Conservation (phyloP, 306 rosid genomes). For the Vigna hirtella region DNA sequence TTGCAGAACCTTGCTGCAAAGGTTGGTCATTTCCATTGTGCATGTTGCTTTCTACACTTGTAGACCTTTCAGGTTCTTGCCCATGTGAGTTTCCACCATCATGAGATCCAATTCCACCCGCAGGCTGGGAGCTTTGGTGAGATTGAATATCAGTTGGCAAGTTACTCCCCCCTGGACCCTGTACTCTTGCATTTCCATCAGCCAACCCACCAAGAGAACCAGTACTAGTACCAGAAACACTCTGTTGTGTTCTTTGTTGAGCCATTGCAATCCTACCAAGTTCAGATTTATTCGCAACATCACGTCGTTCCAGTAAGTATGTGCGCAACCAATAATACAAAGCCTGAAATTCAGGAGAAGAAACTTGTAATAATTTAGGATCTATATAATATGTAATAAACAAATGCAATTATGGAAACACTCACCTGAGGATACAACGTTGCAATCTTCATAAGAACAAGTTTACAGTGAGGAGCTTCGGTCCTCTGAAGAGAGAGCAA, state of each 20-base stretch:
- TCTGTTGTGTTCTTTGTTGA: slow-evolving; percentile 93
- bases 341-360: slow-evolving; percentile 67
- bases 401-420: slow-evolving; percentile 19
- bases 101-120: slow-evolving; percentile 85
- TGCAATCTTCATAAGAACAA: slow-evolving; percentile 90
- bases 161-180: slow-evolving; percentile 72
- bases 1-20: slow-evolving; percentile 84
- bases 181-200: slow-evolving; percentile 82
- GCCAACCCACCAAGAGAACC: slow-evolving; percentile 84
- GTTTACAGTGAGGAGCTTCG: slow-evolving; percentile 96
- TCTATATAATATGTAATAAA: slow-evolving; percentile 5
- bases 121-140: slow-evolving; percentile 80
- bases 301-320: slow-evolving; percentile 95
- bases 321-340: slow-evolving; percentile 99
- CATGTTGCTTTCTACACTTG: slow-evolving; percentile 74
- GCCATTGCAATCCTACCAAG: slow-evolving; percentile 87
- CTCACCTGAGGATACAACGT: slow-evolving; percentile 89
- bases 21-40: slow-evolving; percentile 86
- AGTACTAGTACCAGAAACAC: slow-evolving; percentile 62
- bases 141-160: slow-evolving; percentile 74
- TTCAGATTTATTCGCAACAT: slow-evolving; percentile 97
- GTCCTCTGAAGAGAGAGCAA: slow-evolving; percentile 97
- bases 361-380: slow-evolving; percentile 43
- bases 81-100: slow-evolving; percentile 91
- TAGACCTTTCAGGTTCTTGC: slow-evolving; percentile 92